Evolutionary conservation across 2,329 filamentous ascomycete species (phyloP), one percentile per base, ranked within the genome.

Genomic region (Calonectria honghensis): DNA sequence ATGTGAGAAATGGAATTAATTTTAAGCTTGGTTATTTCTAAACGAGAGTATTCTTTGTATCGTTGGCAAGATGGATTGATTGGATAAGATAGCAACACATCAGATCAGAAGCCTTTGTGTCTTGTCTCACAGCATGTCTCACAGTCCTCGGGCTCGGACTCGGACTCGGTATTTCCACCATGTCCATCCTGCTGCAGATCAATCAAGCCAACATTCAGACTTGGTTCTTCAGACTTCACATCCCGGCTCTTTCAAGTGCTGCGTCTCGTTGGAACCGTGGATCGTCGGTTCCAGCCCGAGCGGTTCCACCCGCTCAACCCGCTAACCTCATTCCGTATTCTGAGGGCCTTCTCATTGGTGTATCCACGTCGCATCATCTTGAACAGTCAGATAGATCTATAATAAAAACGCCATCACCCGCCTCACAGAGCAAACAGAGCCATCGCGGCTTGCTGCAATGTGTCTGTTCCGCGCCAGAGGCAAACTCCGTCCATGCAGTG

Each of bases 261-360:
- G 29, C 29, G 35, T 63, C 54, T 39, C 11, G 29, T 41, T 68
- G 39, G 37, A 27, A 20, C 45, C 16, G 57, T 31, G 31, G 24
- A 27, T 73, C 31, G 63, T 32, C 63, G 48, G 45, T 41, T 39
- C 37, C 52, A 39, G 68, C 35, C 72, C 63, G 14, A 10, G 41
- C 52, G 24, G 32, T 31, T 20, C 67, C 61, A 70, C 57, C 20
- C 45, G 32, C 57, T 35, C 14, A 29, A 52, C 50, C 63, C 66
- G 29, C 70, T 67, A 75, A 70, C 66, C 73, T 68, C 73, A 70
- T 63, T 16, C 65, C 59, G 70, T 75, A 75, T 73, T 73, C 73
- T 48, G 41, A 66, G 70, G 39, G 45, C 37, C 45, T 61, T 41
- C 61, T 67, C 39, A 75, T 75, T 75, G 66, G 70, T 57, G 37